These are phyloP conservation scores for Phyllosticta citrichinensis DNA, from an alignment of 2,329 filamentous ascomycete genomes.

Conservation along the genomic window DNA sequence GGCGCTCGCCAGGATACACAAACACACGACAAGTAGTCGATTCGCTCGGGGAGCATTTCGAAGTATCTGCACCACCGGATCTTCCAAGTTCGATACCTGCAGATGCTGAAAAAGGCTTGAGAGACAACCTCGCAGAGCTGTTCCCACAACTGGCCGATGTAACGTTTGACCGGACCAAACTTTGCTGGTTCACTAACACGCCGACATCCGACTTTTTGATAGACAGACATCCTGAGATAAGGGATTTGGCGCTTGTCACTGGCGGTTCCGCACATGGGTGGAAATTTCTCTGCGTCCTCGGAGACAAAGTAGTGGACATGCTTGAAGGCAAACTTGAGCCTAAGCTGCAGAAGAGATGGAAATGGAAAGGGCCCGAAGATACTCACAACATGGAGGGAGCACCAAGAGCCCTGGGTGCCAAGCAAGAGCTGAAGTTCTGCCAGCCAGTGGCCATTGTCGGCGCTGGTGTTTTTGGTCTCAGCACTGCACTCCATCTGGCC, in stretches of 20 bases:
- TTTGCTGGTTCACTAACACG: conserved; percentile 50
- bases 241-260: conserved; percentile 46
- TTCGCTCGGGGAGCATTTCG: neutral
- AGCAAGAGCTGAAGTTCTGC: conserved; percentile 8
- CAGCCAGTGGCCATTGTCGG: conserved; percentile 20
- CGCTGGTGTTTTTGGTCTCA: conserved; percentile 28
- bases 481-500: conserved; percentile 30
- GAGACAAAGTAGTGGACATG: conserved; percentile 41
- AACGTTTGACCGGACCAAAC: conserved; percentile 37
- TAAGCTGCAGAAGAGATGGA: conserved; percentile 7
- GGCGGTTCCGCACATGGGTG: conserved; percentile 54
- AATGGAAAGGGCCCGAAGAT: conserved; percentile 3
- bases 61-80: conserved; percentile 3
- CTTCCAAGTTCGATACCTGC: conserved; percentile 6
- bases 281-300: conserved; percentile 51
- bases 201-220: conserved; percentile 47
- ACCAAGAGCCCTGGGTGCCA: conserved; percentile 1
- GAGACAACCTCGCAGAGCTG: conserved; percentile 6
- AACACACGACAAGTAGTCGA: conserved; percentile 1
- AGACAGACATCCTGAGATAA: conserved; percentile 39
- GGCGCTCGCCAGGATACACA: conserved; percentile 6
- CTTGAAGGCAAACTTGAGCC: conserved; percentile 5
- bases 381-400: conserved; percentile 10
- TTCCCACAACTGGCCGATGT: conserved; percentile 21
- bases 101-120: conserved; percentile 1